Base-by-base conservation (phyloP, 306 rosid genomes). In the Medicago ruthenica region DNA sequence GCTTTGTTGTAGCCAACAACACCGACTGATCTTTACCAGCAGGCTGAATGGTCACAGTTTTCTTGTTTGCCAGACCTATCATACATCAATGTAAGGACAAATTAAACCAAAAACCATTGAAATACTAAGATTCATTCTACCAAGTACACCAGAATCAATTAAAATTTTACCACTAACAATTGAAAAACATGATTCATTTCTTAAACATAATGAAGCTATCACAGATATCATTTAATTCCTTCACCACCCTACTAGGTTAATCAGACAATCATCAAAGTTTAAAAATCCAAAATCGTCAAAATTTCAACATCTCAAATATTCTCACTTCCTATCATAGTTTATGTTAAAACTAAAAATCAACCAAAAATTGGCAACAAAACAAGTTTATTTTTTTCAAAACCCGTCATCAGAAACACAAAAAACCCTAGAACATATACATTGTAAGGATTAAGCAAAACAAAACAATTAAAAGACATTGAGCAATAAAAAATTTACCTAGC, bases 61-160 rank as follows among this genome's bases (percentile, higher is more conserved):
- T 96, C 96, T 89, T 92, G 92, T 96, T 92, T 27, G 99, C 97
- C 96, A 96, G 87, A 54, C 99, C 99, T 96, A 31, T 6, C 8
- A 59, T 8, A 24, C 3, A 60, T 18, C 61, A 55, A 16, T 9
- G 13, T 20, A 18, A 6, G 6, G 20, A 15, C 10, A 20, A 55
- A 55, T 20, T 55, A 2, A 55, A 55, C 62, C 14, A 20, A 18
- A 20, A 20, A 54, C 42, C 24, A 54, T 9, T 15, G 7, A 55
- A 67, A 67, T 1, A 58, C 10, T 42, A 16, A 12, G 14, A 77
- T 44, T 16, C 40, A 20, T 55, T 9, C 24, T 4, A 70, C 60
- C 6, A n/a, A 50, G 3, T 20, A 50, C 9, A 70, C 6, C 6
- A 9, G 0, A 8, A 2, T 16, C 7, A 17, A 8, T 34, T 53